phyloP scores from a whole-genome alignment of 495 filamentous ascomycete genomes.

The Hypoxylon lienhwacheense region DNA sequence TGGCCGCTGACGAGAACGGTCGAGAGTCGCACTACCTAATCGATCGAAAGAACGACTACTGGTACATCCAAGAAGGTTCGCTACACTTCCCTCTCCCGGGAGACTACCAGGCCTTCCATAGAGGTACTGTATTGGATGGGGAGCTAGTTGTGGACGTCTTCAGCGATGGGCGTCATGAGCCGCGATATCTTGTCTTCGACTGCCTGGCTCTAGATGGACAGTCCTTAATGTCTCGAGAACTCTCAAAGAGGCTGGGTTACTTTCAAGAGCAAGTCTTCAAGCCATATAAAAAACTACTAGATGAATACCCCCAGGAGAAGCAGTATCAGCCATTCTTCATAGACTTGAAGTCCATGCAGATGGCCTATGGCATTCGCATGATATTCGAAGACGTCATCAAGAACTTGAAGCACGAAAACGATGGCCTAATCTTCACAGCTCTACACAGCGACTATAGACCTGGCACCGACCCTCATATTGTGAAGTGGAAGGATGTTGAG shows the following conservation, averaged over 20 bases:
- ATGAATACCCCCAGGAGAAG: slow-evolving; percentile 68
- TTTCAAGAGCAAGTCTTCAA: slow-evolving; percentile 76
- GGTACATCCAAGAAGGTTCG: slow-evolving; percentile 63
- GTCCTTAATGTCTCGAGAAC: slow-evolving; percentile 68
- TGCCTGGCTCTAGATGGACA: slow-evolving; percentile 81
- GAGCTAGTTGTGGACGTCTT: slow-evolving; percentile 83
- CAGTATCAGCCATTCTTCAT: slow-evolving; percentile 74
- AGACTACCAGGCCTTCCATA: slow-evolving; percentile 67
- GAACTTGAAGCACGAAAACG: slow-evolving; percentile 84
- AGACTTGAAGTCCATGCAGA: slow-evolving; percentile 82
- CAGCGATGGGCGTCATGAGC: slow-evolving; percentile 61
- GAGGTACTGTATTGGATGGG: slow-evolving; percentile 83
- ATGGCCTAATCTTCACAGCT: slow-evolving; percentile 96
- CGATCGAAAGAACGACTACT: slow-evolving; percentile 97
- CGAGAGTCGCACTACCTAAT: slow-evolving; percentile 72
- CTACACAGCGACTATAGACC: slow-evolving; percentile 78
- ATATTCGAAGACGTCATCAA: slow-evolving; percentile 88
- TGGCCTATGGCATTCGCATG: slow-evolving; percentile 83
- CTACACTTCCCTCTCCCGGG: slow-evolving; percentile 79
- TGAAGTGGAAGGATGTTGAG: slow-evolving; percentile 93
- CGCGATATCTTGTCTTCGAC: slow-evolving; percentile 90
- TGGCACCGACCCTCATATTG: slow-evolving; percentile 87
- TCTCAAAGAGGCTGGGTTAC: slow-evolving; percentile 87
- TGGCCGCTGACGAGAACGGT: slow-evolving; percentile 62
- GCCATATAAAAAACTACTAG: slow-evolving; percentile 73